Evolutionary conservation across 2,329 filamentous ascomycete genomes (phyloP).

Genomic region (Aschersonia sp.): DNA sequence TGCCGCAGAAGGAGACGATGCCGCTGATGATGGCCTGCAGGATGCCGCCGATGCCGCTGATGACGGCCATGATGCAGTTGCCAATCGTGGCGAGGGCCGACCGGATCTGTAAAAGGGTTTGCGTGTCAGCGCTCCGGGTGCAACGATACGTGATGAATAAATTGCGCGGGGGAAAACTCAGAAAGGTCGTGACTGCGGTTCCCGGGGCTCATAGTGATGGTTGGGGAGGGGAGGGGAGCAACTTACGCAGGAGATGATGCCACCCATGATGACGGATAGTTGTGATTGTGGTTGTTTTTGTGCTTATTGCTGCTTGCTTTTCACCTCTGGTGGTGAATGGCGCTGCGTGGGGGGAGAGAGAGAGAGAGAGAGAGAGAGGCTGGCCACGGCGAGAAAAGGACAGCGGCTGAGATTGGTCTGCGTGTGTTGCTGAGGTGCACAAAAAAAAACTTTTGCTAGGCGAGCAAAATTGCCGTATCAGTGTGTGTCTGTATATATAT

Average conservation of each 20-base stretch:
- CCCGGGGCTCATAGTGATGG: neutral
- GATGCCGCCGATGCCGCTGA: conserved; percentile 51
- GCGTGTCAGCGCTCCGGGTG: neutral
- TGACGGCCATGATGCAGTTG: conserved; percentile 50
- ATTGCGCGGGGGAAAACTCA: no score
- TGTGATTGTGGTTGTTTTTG: neutral
- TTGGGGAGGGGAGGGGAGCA: neutral
- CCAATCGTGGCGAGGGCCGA: conserved; percentile 50
- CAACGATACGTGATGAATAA: neutral
- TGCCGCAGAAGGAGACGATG: conserved; percentile 48
- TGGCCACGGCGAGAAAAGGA: no score
- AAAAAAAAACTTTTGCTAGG: no score
- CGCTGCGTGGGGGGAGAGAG: no score
- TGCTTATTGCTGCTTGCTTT: neutral
- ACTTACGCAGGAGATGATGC: conserved; percentile 72
- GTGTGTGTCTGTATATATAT: no score
- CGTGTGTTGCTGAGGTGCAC: no score
- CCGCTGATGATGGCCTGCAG: conserved; percentile 53
- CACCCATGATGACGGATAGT: conserved; percentile 47
- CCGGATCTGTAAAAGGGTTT: conserved; percentile 33
- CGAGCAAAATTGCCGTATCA: no score
- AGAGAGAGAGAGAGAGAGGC: no score
- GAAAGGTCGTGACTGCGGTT: neutral
- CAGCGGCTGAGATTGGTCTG: no score
- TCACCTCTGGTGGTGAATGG: neutral